Base-by-base conservation (phyloP, 2,329 filamentous ascomycete species). In the Pyrenochaeta sp. region DNA sequence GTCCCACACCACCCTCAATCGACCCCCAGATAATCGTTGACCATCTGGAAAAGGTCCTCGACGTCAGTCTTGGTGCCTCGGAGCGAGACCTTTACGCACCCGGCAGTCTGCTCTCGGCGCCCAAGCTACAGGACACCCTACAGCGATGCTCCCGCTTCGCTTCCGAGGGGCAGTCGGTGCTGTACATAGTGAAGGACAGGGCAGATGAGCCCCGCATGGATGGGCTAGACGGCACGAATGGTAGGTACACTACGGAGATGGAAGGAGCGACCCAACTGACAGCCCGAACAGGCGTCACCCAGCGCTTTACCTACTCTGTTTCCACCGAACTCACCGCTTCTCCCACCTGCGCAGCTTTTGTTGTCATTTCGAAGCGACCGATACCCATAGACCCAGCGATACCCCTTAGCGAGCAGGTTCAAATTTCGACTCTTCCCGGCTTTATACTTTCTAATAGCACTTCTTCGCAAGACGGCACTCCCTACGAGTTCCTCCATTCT, bases 401-500 rank as follows among this genome's bases (percentile, higher is more conserved):
- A 75, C 91, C 93, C 57, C 88, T 99, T 73, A 89, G 90, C 69
- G 90, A 90, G 56, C 95, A 99, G 81, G 89, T 99, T 70, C 92
- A 96, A 74, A 91, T 97, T 74, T 91, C 94, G 77, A 97, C 96
- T 76, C 83, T 99, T 61, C 93, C 95, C 10, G 92, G 94, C 52
- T 88, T 90, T 59, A 90, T 90, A 52, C 87, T 89, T 61, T 84
- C 90, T 58, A 89, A 87, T 68, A 88, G 86, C 66, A 82, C 86
- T 60, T 85, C 88, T 67, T 88, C 91, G 67, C 90, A 93, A 76
- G 89, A 89, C 57, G 85, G 89, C 55, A 96, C 93, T 45, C 93
- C 94, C 3, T 97, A 93, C 80, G 94, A 98, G 79, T 90, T 94
- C 69, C 84, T 99, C 61, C 93, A 97, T 80, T 92, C 94, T 57